Evolutionary conservation across 1,284 basidiomycete genomes (phyloP).

Genomic region (Apiotrichum domesticum): DNA sequence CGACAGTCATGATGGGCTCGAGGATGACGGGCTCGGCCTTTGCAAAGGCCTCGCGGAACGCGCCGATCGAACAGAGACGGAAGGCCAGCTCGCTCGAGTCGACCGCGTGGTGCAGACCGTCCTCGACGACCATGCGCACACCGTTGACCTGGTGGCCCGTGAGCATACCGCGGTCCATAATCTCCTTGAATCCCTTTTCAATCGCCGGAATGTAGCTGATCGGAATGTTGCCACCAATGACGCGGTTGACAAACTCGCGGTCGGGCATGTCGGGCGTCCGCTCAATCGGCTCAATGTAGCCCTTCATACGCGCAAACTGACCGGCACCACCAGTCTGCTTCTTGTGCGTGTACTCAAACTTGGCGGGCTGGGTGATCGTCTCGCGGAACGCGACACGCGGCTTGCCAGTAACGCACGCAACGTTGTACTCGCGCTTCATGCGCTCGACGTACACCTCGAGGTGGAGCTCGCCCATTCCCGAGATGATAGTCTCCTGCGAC

Average conservation of each 20-base stretch:
- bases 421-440: conserved; percentile 96
- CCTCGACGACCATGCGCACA: conserved; percentile 80
- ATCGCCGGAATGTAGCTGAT: conserved; percentile 88
- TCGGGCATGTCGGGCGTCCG: conserved; percentile 75
- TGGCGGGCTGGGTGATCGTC: conserved; percentile 73
- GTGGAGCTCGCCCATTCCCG: conserved; percentile 98
- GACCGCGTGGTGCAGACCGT: conserved; percentile 89
- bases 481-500: conserved; percentile 99
- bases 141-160: conserved; percentile 86
- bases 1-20: conserved; percentile 98
- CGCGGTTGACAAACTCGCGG: conserved; percentile 76
- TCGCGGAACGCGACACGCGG: conserved; percentile 97
- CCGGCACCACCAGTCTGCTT: conserved; percentile 98
- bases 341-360: conserved; percentile 93
- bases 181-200: conserved; percentile 97
- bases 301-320: conserved; percentile 90
- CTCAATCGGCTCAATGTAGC: conserved; percentile 88
- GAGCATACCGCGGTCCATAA: conserved; percentile 82
- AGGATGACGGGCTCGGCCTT: conserved; percentile 75
- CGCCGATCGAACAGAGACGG: conserved; percentile 80
- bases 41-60: conserved; percentile 85
- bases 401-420: conserved; percentile 88
- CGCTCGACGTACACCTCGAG: conserved; percentile 99
- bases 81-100: conserved; percentile 98
- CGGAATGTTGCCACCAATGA: conserved; percentile 91